Evolutionary conservation across 495 filamentous ascomycete species (phyloP), one percentile per base, ranked within the genome.

Genomic region (Penicilliopsis zonata): DNA sequence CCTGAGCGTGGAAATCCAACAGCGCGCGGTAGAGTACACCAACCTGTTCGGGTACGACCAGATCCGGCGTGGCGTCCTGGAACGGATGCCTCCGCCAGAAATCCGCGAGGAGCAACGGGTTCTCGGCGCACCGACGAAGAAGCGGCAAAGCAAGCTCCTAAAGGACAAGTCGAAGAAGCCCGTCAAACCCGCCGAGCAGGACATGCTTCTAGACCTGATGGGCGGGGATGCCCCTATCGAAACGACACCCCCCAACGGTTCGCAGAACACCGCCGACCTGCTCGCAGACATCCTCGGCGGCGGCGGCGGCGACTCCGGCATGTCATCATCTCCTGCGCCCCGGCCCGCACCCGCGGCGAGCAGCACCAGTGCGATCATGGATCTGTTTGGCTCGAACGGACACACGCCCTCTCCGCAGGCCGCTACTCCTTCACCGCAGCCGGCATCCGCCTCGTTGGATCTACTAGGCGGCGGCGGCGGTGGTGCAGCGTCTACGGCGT

Each of bases 21-120:
- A 98, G 55, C 74, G 90, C 46, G 79, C 86, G 8, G 87, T 93
- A 10, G 90, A 98, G 52, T 98, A 94, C 41, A 77, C 76, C 28
- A 96, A 98, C 47, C 68, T 98, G 9, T 95, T 98, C 43, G 73
- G 72, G 1, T 86, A 82, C 40, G 86, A 98, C 37, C 70, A 86
- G 30, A 81, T 98, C 34, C 78, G 88, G 17, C 70, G 72, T 26
- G 90, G 90, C 30, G 90, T 98, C 8, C 64, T 98, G 2, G 90
- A 98, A 59, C 84, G 86, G 49, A 98, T 98, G 90, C 90, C 90
- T 9, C 73, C 88, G 2, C 90, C 90, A 5, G 87, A 96, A 51
- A 95, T 96, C 44, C 84, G 86, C 33, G 90, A 98, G 52, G 80
- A 87, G 49, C 86, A 86, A 33, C 65, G 88, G 23, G 85, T 94